Base-by-base conservation (phyloP, 1,284 basidiomycete species). In the Pholiota adiposa region DNA sequence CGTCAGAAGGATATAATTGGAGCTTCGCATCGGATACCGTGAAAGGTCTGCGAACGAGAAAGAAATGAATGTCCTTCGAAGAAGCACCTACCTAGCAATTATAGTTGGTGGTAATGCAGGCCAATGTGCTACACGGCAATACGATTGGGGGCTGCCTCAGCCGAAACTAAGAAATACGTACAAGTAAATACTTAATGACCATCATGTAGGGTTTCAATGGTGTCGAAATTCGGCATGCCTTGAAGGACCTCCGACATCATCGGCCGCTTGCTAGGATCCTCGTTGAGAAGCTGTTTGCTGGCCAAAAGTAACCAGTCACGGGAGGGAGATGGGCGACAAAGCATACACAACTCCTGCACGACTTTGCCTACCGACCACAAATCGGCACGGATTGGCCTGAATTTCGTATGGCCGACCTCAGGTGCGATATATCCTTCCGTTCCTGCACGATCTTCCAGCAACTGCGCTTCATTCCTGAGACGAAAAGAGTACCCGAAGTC, bases 221-320 rank as follows among this genome's bases (percentile, higher is more conserved):
- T 31, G 27, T 34, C 29, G 54, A 11, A 23, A 36, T 44, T 46
- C 23, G 23, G 33, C 54, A 55, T 48, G 31, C 43, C 12, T 29
- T 54, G 53, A 54, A 54, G 53, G 53, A 33, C 53, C 41, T 54
- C 53, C 27, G 53, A 54, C 53, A 54, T 54, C 53, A 54, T 54
- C 16, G 53, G 53, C n/a, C 53, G 53, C 41, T 54, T 54, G 53
- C 21, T 33, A 19, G 41, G 29, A 21, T 54, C 53, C 7, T 54
- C 27, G 6, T 33, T 21, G 43, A 48, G 54, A 21, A 55, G 54
- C 43, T 46, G 27, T 46, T 36, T 46, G 54, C 54, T 48, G 16
- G 36, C 23, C n/a, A 27, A 12, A 18, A 55, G 54, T 31, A 55
- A 55, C 21, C 27, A 25, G 29, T 48, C 29, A 23, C 54, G 54